Base-by-base conservation (phyloP, 805 yeast species). In the Danielia reshetovae region DNA sequence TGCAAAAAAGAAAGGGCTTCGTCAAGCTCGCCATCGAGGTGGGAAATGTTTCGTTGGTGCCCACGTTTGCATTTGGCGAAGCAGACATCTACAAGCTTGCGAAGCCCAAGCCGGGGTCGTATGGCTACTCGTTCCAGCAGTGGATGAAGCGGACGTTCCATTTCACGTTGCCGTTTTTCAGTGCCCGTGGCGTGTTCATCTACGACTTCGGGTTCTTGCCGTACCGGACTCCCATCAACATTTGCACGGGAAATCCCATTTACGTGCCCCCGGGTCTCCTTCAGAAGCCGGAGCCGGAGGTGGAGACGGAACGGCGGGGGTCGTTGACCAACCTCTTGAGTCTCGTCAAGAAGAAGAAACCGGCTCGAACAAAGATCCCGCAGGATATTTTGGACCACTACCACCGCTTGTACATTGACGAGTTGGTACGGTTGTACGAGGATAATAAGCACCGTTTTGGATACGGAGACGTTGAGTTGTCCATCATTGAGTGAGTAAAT, bases 141-240 rank as follows among this genome's bases (percentile, higher is more conserved):
- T 76, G 86, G 78, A 55, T 90, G 52, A 90, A 93, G 50, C 65
- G 65, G 18, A 68, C 62, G 24, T 71, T 79, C 34, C 93, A 90
- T 1, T 90, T 90, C 59, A 89, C 98, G 0, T 51, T 93, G 4
- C 98, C 98, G 1, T 75, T 93, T 31, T 84, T 93, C 62, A 81
- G 85, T 54, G 96, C 96, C 1, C 69, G 97, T 29, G 97, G 97
- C 0, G 69, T 93, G 1, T 89, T 90, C 61, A 86, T 90, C 51
- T 85, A 89, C 50, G 96, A 88, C 54, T 85, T 84, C 62, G 98
- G 98, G 0, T 61, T 93, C 19, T 59, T 93, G 38, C 97, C 98
- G 2, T 89, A 77, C 55, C 70, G 97, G 45, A 74, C 81, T 34
- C 85, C 85, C 2, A 80, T 93, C 36, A 72, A 85, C 42, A 70